These are phyloP conservation scores for Penicillium macrosclerotiorum DNA, from an alignment of 495 filamentous ascomycete genomes.

Conservation along the genomic window DNA sequence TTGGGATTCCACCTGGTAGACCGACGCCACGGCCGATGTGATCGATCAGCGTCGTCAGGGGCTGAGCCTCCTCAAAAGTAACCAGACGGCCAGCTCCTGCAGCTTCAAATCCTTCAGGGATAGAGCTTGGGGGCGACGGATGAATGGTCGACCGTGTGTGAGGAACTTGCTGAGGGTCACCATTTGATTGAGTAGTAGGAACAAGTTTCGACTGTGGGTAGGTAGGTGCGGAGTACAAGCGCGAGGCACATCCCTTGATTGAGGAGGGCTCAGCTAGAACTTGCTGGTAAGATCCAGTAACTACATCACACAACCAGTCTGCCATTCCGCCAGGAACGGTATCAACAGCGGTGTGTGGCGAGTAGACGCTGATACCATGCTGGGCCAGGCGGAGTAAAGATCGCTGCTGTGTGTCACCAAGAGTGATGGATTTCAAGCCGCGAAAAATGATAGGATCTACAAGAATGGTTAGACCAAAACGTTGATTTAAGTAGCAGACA, in stretches of 20 bases:
- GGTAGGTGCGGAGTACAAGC: conserved; percentile 41
- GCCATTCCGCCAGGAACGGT: conserved; percentile 82
- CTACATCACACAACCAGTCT: conserved; percentile 92
- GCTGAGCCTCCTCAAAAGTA: conserved; percentile 55
- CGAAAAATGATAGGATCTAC: conserved; percentile 95
- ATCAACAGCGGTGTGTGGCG: conserved; percentile 91
- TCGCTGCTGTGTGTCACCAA: conserved; percentile 80
- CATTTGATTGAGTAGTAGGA: conserved; percentile 18
- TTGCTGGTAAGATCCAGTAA: conserved; percentile 51
- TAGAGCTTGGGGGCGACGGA: conserved; percentile 37
- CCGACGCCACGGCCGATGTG: conserved; percentile 58
- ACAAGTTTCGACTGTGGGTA: conserved; percentile 33
- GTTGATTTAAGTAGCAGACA: too few relatives aligned
- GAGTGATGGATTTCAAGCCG: conserved; percentile 81
- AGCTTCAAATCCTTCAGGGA: conserved; percentile 56
- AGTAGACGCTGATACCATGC: conserved; percentile 92
- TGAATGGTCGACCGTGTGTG: conserved; percentile 56
- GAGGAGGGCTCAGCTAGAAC: conserved; percentile 2
- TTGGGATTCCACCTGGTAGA: conserved; percentile 61
- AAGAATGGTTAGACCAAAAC: conserved; percentile 1
- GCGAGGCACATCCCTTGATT: conserved; percentile 20
- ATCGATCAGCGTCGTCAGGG: conserved; percentile 61
- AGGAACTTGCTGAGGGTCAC: conserved; percentile 37
- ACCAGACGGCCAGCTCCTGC: conserved; percentile 79
- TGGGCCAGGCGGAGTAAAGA: conserved; percentile 79